Evolutionary conservation across 139 green algal species (phyloP).

Genomic region (Limnomonas spitsbergensis): DNA sequence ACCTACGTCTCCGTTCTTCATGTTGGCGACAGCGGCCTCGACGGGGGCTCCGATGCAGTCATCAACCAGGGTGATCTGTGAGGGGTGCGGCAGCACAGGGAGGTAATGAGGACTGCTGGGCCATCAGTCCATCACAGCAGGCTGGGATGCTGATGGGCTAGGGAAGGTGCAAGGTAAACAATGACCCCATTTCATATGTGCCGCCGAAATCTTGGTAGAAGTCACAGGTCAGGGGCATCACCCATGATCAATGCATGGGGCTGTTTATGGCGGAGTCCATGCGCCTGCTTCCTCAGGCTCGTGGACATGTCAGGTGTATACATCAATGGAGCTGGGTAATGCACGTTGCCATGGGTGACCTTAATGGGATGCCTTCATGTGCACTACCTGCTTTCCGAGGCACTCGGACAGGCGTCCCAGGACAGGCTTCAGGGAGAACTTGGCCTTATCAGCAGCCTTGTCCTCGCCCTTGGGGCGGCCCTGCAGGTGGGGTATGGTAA

Average conservation of each 20-base stretch:
- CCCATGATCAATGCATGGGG: too few species aligned
- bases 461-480: conserved; percentile 96
- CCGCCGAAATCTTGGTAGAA: too few species aligned
- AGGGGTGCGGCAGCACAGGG: background rate
- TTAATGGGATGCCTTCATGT: too few species aligned
- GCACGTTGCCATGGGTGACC: too few species aligned
- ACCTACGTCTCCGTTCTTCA: conserved; percentile 80
- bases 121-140: too few species aligned
- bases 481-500: conserved; percentile 35
- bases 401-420: conserved; percentile 83
- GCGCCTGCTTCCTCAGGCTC: background rate
- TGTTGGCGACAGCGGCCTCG: conserved; percentile 53
- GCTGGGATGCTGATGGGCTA: too few species aligned
- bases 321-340: too few species aligned
- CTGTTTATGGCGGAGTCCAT: too few species aligned
- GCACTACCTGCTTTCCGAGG: conserved; percentile 72
- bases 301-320: background rate
- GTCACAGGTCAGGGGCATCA: too few species aligned
- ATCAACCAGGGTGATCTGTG: conserved; percentile 83
- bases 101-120: too few species aligned
- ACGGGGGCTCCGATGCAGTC: conserved; percentile 96
- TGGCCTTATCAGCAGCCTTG: conserved; percentile 83
- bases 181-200: too few species aligned
- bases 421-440: conserved; percentile 82
- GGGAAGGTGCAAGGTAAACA: too few species aligned